These are phyloP conservation scores for Sequoia sempervirens DNA, from an alignment of 75 land plant species.

Conservation along the genomic window DNA sequence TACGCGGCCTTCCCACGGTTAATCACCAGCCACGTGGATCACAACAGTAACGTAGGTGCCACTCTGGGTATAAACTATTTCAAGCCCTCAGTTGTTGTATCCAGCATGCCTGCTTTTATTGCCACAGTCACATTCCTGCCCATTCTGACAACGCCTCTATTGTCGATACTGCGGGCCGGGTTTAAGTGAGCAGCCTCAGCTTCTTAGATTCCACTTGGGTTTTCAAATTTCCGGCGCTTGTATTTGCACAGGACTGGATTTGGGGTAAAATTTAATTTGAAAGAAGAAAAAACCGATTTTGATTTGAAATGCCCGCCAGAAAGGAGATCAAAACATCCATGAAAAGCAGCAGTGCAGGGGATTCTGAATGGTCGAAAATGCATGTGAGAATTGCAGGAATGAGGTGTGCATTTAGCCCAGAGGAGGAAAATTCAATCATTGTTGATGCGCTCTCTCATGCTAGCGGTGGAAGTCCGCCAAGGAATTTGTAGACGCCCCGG, in stretches of 20 bases:
- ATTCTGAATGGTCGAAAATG: not conserved
- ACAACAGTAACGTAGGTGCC: not conserved
- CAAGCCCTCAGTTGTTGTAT: too few relatives aligned
- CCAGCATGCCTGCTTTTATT: not conserved
- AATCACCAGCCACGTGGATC: not conserved
- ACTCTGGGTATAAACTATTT: not conserved
- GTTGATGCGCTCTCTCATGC: slow-evolving; percentile 19
- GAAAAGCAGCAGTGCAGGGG: not conserved
- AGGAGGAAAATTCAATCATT: slow-evolving; percentile 19
- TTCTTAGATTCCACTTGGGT: not conserved
- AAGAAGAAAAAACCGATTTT: not conserved
- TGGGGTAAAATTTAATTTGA: not conserved
- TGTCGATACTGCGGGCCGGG: too few relatives aligned
- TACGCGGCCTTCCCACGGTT: not conserved
- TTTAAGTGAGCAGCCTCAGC: not conserved
- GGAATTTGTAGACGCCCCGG: not conserved
- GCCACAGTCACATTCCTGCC: not conserved
- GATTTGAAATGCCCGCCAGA: not conserved
- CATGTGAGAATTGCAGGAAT: not conserved
- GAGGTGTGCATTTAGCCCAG: not conserved
- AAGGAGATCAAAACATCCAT: not conserved
- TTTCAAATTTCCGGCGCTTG: not conserved
- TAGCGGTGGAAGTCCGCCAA: not conserved
- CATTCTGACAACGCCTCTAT: not conserved
- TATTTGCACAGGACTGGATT: not conserved